Evolutionary conservation across 2,329 filamentous ascomycete species (phyloP), one percentile per base, ranked within the genome.

Genomic region (Mycosphaerella arachidis): DNA sequence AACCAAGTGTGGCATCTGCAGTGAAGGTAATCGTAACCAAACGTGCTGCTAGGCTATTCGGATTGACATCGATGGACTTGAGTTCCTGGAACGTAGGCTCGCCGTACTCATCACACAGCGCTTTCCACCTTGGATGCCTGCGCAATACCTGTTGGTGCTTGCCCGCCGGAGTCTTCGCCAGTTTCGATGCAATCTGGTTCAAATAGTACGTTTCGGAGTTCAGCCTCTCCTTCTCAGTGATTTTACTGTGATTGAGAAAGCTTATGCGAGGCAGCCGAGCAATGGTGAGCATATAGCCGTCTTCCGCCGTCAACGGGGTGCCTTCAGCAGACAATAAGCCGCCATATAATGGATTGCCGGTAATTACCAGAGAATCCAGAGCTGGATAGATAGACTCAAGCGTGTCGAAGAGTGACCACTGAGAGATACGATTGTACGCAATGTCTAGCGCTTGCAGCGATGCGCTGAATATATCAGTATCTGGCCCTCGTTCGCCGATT

Each of bases 191-290:
- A 59, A 97, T 94, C 56, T 89, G 84, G 0, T 88, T 90, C 10
- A 97, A 84, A 73, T 99, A 99, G 73, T 96, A 99, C 70, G 93
- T 87, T 68, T 97, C 94, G 4, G 92, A 92, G 70, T 97, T 94
- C 56, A 85, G 81, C 18, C 93, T 86, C 72, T 97, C 92, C 46
- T 87, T 84, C 1, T 79, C 67, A 0, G 86, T 86, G 66, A 97
- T 86, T 16, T 73, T 74, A 61, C 75, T 86, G 72, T 90, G 91
- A 72, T 94, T 94, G 31, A 97, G 81, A 0, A 79, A 81, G 56
- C 82, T 82, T 9, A 97, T 82, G 1, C 78, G 77, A 1, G 83
- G 82, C 1, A 97, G 79, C 2, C 92, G 89, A 30, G 88, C 90
- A 29, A 96, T 79, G 0, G 90, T 91, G 52, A 97, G 82, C 90